phyloP scores from a whole-genome alignment of 73 alveolate genomes.

The Paramecium pentaurelia region DNA sequence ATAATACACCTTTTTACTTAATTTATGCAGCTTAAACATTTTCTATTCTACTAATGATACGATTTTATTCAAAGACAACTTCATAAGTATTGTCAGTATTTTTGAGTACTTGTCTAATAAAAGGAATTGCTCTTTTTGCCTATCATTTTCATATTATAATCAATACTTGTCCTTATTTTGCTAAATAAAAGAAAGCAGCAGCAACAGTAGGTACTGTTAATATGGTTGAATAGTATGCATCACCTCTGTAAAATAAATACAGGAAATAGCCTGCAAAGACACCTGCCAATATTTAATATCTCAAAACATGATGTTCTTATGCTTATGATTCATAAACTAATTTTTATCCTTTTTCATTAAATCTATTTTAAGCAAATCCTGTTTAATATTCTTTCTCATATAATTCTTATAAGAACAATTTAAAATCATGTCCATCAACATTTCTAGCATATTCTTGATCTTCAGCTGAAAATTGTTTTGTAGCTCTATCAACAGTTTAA shows the following conservation, averaged over 20 bases:
- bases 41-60: background rate
- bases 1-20: background rate
- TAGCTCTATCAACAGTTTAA: background rate
- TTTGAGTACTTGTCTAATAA: background rate
- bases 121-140: background rate
- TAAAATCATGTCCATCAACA: slow-evolving; percentile 8
- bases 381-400: background rate
- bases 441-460: background rate
- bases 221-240: slow-evolving; percentile 2
- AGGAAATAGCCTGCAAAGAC: background rate
- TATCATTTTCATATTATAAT: background rate
- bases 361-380: slow-evolving; percentile 26
- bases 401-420: background rate
- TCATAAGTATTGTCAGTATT: slow-evolving; percentile 19
- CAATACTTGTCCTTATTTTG: background rate
- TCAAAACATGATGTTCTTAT: background rate
- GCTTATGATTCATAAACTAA: slow-evolving; percentile 3
- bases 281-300: background rate
- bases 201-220: slow-evolving; percentile 12
- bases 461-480: background rate
- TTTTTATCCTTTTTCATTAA: slow-evolving; percentile 16
- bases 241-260: slow-evolving; percentile 13
- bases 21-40: background rate
- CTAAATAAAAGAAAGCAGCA: background rate
- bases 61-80: background rate